Evolutionary conservation across 1,139 yeast genomes (phyloP), one percentile per base, ranked within the genome.

Genomic region (Debaryomyces psychrophilus): DNA sequence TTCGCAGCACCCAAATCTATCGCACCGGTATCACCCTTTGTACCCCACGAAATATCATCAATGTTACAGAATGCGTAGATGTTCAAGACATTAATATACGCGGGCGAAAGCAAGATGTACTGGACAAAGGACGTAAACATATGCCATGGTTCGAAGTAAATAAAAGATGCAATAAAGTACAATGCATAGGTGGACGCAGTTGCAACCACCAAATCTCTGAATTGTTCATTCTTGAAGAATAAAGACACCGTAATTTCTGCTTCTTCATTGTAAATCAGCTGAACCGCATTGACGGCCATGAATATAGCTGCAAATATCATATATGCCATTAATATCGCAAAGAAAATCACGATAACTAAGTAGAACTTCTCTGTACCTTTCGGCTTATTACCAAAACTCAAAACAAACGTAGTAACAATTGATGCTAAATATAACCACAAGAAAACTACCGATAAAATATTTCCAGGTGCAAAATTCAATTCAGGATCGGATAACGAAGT

Each of bases 321-420:
- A 62, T 93, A 93, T 0, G 82, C 84, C 98, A 93, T 93, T 57
- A 93, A 72, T 9, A 90, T 76, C 0, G 98, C 97, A 71, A 92
- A 93, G 74, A 93, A 90, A 44, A 83, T 67, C 45, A 89, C 95
- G 57, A 92, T 89, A n/a, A 86, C 80, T 50, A 88, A 68, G 63
- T 93, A 93, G 57, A 90, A 87, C 57, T 73, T 75, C 52, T 87
- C 89, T 0, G 98, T 90, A 34, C 98, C 97, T 57, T 85, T 86
- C 1, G 99, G 99, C 48, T 92, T 85, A 64, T 93, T 93, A 61
- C 99, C 99, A 67, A 93, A 85, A 42, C 97, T 85, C 52, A 93
- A 71, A 45, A 93, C 92, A 66, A 93, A 93, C 14, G 96, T 90
- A 2, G 97, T 87, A 12, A 90, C 87, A n/a, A 93, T 67, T 11